Evolutionary conservation across 345 rosid species (phyloP).

Genomic region (Salix exigua): DNA sequence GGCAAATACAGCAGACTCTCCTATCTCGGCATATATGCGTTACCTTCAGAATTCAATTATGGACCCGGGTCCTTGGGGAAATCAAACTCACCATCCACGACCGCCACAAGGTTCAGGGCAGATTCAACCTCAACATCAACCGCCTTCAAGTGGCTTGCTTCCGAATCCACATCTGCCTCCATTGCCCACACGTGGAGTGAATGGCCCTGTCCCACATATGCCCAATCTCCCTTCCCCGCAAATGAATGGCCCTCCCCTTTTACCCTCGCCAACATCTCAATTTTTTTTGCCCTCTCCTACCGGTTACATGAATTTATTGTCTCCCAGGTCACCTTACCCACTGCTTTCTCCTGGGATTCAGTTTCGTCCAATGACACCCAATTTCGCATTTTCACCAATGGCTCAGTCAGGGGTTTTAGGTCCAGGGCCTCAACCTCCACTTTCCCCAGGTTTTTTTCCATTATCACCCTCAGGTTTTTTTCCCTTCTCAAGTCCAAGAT

Average conservation of each 20-base stretch:
- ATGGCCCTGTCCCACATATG: constrained; percentile 52
- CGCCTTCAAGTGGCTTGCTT: constrained; percentile 49
- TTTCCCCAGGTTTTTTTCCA: constrained; percentile 73
- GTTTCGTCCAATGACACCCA: constrained; percentile 73
- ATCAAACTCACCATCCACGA: constrained; percentile 27
- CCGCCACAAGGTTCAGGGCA: constrained; percentile 30
- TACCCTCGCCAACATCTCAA: constrained; percentile 82
- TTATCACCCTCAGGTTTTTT: constrained; percentile 71
- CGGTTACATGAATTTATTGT: constrained; percentile 52
- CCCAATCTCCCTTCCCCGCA: constrained; percentile 52
- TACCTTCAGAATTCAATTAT: constrained; percentile 63
- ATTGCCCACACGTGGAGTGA: constrained; percentile 51
- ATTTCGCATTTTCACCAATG: constrained; percentile 64
- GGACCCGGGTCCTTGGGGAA: constrained; percentile 48
- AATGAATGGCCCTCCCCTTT: constrained; percentile 53
- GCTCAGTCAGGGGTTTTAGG: constrained; percentile 68
- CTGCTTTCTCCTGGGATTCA: constrained; percentile 71
- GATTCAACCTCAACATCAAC: constrained; percentile 34
- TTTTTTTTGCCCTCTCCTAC: constrained; percentile 71
- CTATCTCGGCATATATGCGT: constrained; percentile 76
- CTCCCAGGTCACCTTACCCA: constrained; percentile 74
- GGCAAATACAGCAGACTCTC: constrained; percentile 68
- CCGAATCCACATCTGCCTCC: constrained; percentile 42
- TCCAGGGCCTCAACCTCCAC: constrained; percentile 73
- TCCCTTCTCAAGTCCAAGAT: constrained; percentile 69